Percentiles rank a stretch among this genome's conserved stretches.
These are phyloP conservation scores for Pyrus betulifolia DNA, from an alignment of 306 rosid species.

Conservation along the genomic window DNA sequence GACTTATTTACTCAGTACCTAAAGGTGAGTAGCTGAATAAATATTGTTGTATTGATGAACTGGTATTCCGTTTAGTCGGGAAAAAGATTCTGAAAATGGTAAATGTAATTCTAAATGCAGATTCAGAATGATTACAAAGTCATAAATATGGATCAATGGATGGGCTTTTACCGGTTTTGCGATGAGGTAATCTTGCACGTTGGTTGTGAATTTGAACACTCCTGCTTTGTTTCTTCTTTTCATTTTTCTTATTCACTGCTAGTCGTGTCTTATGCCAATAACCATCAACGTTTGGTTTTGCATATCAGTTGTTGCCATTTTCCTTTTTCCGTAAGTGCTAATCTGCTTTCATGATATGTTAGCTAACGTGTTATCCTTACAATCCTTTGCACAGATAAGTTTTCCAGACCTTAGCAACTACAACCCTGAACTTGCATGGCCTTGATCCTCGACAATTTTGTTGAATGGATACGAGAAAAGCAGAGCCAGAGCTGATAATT, in stretches of 20 bases:
- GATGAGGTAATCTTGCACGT: conserved; percentile 54
- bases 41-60: not conserved
- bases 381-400: conserved; percentile 51
- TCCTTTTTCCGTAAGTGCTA: not conserved
- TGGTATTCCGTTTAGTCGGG: not conserved
- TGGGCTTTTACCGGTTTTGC: conserved; percentile 95
- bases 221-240: not conserved
- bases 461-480: conserved; percentile 76
- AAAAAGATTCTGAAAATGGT: not conserved
- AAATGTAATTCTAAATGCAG: conserved; percentile 32
- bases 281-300: not conserved
- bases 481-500: conserved; percentile 25
- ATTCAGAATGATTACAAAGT: conserved; percentile 90
- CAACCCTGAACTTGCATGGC: conserved; percentile 92
- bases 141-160: conserved; percentile 95
- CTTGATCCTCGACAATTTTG: conserved; percentile 94
- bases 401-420: conserved; percentile 62
- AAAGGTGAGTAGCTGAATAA: conserved; percentile 48
- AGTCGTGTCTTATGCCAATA: not conserved
- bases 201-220: not conserved
- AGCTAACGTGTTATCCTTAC: not conserved
- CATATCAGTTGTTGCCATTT: not conserved
- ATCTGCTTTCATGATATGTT: not conserved
- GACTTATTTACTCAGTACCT: conserved; percentile 67
- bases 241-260: not conserved